Conservation (phyloP, 2,329 filamentous ascomycete genomes). For the Mycosphaerelloides madeirae region DNA sequence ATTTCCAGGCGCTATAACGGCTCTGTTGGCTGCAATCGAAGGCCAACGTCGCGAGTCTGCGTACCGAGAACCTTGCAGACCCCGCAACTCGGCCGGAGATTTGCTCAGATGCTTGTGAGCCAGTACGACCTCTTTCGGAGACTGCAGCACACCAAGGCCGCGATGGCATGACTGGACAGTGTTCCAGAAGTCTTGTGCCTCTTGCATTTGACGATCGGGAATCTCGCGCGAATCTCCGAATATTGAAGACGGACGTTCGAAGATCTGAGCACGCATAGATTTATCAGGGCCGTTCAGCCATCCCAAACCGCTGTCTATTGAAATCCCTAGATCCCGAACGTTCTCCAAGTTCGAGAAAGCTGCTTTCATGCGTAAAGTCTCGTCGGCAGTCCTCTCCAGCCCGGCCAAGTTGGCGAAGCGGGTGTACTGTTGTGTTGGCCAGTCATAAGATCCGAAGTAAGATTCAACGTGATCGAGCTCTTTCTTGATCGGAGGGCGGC, state of each 20-base stretch:
- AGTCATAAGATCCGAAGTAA: slow-evolving; percentile 63
- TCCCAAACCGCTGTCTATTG: slow-evolving; percentile 62
- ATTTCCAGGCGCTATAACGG: slow-evolving; percentile 1
- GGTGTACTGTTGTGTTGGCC: slow-evolving; percentile 57
- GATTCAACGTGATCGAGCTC: slow-evolving; percentile 51
- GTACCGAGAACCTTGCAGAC: slow-evolving; percentile 17
- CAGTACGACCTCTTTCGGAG: slow-evolving; percentile 21
- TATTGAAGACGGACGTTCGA: slow-evolving; percentile 40
- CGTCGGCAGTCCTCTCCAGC: slow-evolving; percentile 60
- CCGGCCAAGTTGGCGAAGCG: slow-evolving; percentile 56
- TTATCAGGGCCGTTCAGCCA: slow-evolving; percentile 61
- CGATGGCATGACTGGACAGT: slow-evolving; percentile 22
- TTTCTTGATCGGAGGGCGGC: slow-evolving; percentile 52
- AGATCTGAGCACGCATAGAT: slow-evolving; percentile 45
- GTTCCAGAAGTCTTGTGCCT: slow-evolving; percentile 24
- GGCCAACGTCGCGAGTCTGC: slow-evolving; percentile 20
- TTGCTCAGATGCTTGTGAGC: slow-evolving; percentile 11
- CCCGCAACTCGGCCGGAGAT: slow-evolving; percentile 14
- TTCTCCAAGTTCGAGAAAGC: slow-evolving; percentile 55
- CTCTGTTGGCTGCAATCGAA: slow-evolving; percentile 11
- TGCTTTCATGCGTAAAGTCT: slow-evolving; percentile 56
- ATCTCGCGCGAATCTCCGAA: slow-evolving; percentile 38
- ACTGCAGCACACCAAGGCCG: slow-evolving; percentile 8
- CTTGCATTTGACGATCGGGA: slow-evolving; percentile 17
- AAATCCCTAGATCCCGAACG: slow-evolving; percentile 61